phyloP scores from a whole-genome alignment of 495 filamentous ascomycete genomes.

The Penicillium egyptiacum region DNA sequence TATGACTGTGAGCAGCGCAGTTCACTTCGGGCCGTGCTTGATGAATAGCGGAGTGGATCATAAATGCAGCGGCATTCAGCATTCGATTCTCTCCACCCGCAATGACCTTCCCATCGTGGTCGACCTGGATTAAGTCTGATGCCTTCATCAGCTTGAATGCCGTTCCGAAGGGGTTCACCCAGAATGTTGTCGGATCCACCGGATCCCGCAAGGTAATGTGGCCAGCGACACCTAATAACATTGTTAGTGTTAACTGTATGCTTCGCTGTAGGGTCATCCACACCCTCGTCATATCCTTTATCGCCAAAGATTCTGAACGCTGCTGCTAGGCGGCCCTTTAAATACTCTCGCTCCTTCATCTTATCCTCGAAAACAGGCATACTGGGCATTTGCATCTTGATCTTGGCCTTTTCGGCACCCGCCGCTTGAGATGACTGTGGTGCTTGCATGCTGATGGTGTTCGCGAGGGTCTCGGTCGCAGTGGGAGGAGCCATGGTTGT shows the following conservation, averaged over 20 bases:
- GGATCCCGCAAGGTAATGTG: slow-evolving; percentile 68
- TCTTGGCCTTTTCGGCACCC: slow-evolving; percentile 34
- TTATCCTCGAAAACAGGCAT: slow-evolving; percentile 60
- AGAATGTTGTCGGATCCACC: slow-evolving; percentile 66
- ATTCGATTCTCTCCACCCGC: slow-evolving; percentile 61
- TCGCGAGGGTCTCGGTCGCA: slow-evolving; percentile 29
- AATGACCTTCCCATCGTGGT: slow-evolving; percentile 63
- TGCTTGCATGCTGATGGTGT: slow-evolving; percentile 22
- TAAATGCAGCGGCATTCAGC: slow-evolving; percentile 68
- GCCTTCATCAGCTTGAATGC: slow-evolving; percentile 68
- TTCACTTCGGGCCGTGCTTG: slow-evolving; percentile 67
- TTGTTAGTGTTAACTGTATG: background rate
- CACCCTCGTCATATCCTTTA: slow-evolving; percentile 63
- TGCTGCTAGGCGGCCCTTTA: slow-evolving; percentile 64
- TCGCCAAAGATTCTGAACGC: slow-evolving; percentile 72
- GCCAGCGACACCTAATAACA: slow-evolving; percentile 49
- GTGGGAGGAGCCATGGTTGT: slow-evolving; percentile 33
- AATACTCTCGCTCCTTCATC: slow-evolving; percentile 60
- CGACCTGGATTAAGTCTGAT: slow-evolving; percentile 70
- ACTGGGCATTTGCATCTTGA: slow-evolving; percentile 49
- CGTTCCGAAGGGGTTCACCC: slow-evolving; percentile 79
- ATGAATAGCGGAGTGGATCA: slow-evolving; percentile 69
- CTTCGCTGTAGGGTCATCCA: background rate
- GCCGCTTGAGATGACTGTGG: slow-evolving; percentile 30
- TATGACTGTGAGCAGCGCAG: slow-evolving; percentile 73